Percentiles rank a stretch among this genome's conserved stretches.
phyloP scores from a whole-genome alignment of 495 filamentous ascomycete genomes.

The Penicillium taxi region DNA sequence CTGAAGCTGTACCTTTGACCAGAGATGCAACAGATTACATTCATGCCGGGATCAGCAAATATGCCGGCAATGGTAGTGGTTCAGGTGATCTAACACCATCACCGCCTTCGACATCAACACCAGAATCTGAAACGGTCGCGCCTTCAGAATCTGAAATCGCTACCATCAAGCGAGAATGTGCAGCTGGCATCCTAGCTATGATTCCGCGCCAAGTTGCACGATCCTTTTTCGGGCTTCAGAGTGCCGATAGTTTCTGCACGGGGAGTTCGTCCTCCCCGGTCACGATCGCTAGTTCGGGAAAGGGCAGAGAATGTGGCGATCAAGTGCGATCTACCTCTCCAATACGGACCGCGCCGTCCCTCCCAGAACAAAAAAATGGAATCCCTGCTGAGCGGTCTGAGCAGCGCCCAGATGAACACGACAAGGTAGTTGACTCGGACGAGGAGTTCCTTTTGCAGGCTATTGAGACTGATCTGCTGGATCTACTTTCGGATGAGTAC shows the following conservation, averaged over 20 bases:
- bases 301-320: too few species aligned
- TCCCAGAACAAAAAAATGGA: not conserved
- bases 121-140: constrained; percentile 11
- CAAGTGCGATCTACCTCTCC: not conserved
- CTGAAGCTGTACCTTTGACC: not conserved
- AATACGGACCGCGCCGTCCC: constrained; percentile 2
- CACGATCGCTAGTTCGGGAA: too few species aligned
- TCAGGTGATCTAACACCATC: constrained; percentile 4
- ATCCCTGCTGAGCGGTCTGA: not conserved
- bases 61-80: constrained; percentile 4
- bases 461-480: constrained; percentile 50
- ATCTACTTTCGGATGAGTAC: constrained; percentile 71
- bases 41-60: constrained; percentile 14
- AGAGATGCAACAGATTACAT: constrained; percentile 10
- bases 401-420: constrained; percentile 5
- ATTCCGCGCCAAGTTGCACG: constrained; percentile 35
- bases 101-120: constrained; percentile 3
- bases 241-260: constrained; percentile 14
- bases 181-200: constrained; percentile 41
- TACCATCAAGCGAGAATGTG: constrained; percentile 50
- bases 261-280: constrained; percentile 9
- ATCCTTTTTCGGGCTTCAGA: constrained; percentile 29
- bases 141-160: constrained; percentile 35
- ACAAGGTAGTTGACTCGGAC: constrained; percentile 21
- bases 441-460: constrained; percentile 32